Conservation (phyloP, 2,329 filamentous ascomycete genomes). For the Neofusicoccum umdonicola region DNA sequence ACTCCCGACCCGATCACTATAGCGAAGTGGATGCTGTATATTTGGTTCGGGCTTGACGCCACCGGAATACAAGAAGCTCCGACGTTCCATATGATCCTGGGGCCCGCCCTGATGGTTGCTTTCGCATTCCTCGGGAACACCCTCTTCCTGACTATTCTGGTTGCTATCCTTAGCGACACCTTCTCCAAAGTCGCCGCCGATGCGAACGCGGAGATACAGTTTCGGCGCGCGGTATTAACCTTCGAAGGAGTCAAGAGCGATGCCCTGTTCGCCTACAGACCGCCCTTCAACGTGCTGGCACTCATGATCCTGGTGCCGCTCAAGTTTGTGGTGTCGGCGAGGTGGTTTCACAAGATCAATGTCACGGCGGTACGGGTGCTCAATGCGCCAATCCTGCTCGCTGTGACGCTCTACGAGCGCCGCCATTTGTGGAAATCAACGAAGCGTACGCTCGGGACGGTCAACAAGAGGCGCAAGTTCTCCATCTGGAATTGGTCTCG, state of each 20-base stretch:
- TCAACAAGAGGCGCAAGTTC: conserved; percentile 41
- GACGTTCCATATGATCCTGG: conserved; percentile 76
- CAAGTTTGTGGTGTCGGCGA: conserved; percentile 72
- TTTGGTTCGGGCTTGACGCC: conserved; percentile 84
- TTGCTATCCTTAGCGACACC: conserved; percentile 82
- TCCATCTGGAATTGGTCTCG: conserved; percentile 66
- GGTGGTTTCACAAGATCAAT: conserved; percentile 90
- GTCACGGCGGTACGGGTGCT: conserved; percentile 71
- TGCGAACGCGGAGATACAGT: conserved; percentile 79
- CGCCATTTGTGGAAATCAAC: conserved; percentile 62
- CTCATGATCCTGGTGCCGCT: conserved; percentile 71
- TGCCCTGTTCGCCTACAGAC: conserved; percentile 77
- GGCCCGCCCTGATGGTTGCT: conserved; percentile 74
- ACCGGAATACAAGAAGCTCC: conserved; percentile 57
- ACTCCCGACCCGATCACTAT: conserved; percentile 56
- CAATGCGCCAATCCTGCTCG: conserved; percentile 71
- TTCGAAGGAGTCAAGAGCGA: conserved; percentile 85
- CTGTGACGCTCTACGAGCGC: conserved; percentile 70
- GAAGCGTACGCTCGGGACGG: conserved; percentile 29
- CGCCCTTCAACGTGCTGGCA: conserved; percentile 80
- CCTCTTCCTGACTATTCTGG: conserved; percentile 82
- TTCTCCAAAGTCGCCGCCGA: conserved; percentile 76
- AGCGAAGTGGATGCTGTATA: conserved; percentile 88
- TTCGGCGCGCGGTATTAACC: conserved; percentile 74
- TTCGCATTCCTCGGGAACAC: conserved; percentile 87